Evolutionary conservation across 805 yeast species (phyloP), one percentile per base, ranked within the genome.

Genomic region (Saccharomycopsis amapae): DNA sequence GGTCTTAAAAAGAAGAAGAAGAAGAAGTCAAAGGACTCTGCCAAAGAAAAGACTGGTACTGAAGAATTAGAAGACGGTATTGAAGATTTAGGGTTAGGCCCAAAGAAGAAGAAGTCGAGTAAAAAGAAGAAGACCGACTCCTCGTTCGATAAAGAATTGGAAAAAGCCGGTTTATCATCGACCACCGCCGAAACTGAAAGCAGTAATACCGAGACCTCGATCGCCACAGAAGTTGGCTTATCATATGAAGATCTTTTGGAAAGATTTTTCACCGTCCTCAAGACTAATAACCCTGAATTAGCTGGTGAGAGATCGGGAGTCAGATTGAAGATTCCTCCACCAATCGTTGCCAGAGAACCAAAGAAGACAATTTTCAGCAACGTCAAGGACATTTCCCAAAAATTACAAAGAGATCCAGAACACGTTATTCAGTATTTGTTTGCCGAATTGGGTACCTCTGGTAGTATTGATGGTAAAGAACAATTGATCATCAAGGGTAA

Each of bases 361-460:
- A 93, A 93, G 71, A 93, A 89, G 77, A 88, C 98, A 13, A 78
- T 89, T 60, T 93, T 93, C 63, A 88, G 96, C 55, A 93, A 93
- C 67, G 89, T 93, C 55, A 95, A 89, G 70, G 95, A 85, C 60
- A 93, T 93, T 57, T 78, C 96, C 53, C 85, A 85, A 56, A 93
- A 88, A 47, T 76, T 93, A 72, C 97, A 93, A 68, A 81, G 99
- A 72, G 85, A 88, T 45, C 93, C 96, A 56, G 98, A 93, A 62
- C 98, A 93, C 69, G 80, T 93, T 55, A 93, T 93, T 66, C 96
- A 88, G 71, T 93, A 84, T 68, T 69, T 93, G 67, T 93, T 93
- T 69, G 97, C 97, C 1, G 99, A 93, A 72, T 75, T 93, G 76
- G 99, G 99, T 81, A 93, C 99, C 18, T 87, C 97, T 2, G 99